Evolutionary conservation across 2,329 filamentous ascomycete species (phyloP), one percentile per base, ranked within the genome.

Genomic region (Exophiala aquamarina): DNA sequence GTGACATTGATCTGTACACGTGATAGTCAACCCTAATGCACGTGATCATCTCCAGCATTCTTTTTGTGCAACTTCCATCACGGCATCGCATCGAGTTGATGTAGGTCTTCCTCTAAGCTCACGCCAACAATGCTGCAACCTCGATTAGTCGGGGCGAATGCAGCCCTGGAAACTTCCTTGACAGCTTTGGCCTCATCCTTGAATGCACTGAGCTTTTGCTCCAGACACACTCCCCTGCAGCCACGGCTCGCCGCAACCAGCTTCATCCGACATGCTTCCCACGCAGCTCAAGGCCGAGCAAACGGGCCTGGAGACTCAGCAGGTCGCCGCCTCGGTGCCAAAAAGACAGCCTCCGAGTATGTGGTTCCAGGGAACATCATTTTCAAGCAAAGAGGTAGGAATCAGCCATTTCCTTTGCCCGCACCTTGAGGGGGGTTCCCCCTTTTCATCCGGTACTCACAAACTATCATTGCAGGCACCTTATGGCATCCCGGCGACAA

Each of bases 351-450:
- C 68, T 92, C 92, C 66, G 87, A 96, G 74, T 95, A 86, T 68
- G 93, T 98, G 28, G 86, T 95, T 49, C 87, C 91, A 3, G 93
- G 93, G 44, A 97, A 95, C 75, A 98, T 98, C 70, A 87, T 98
- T 71, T 98, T 93, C 81, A 90, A 89, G 66, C 93, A 98, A 71
- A 86, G 92, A 62, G 59, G 57, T 56, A 53, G 21, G 20, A 11
- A 8, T 3, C n/a, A 26, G n/a, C n/a, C n/a, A n/a, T n/a, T n/a
- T n/a, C n/a, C n/a, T n/a, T n/a, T n/a, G n/a, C n/a, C 19, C 4
- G 20, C 32, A 11, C 32, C 15, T 3, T 11, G 14, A n/a, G 9
- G n/a, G 9, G 28, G n/a, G 9, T 31, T 31, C 28, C n/a, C 28
- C 17, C 8, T 28, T 7, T 9, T 6, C n/a, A 13, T 20, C 29